These are phyloP conservation scores for Perkinsus chesapeaki DNA, from an alignment of 169 alveolate genomes.

Conservation along the genomic window DNA sequence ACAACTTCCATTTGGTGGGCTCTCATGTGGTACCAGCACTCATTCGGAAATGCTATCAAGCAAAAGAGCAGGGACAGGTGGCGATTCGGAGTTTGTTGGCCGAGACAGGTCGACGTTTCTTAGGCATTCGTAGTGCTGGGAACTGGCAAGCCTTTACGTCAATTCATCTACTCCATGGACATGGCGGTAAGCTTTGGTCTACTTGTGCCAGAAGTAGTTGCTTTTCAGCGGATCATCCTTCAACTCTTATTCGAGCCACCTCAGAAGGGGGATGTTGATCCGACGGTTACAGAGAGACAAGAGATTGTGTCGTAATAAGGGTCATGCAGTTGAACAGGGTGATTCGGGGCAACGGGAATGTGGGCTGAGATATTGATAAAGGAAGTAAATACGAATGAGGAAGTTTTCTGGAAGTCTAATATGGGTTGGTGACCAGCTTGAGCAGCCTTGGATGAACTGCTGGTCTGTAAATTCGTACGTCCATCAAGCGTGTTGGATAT, in stretches of 20 bases:
- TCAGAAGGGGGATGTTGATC: neutral
- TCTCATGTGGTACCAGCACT: conserved; percentile 44
- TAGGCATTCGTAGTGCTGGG: conserved; percentile 26
- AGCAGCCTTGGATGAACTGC: too few relatives aligned
- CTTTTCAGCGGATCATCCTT: neutral
- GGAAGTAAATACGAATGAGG: too few relatives aligned
- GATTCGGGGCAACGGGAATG: too few relatives aligned
- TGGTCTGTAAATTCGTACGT: too few relatives aligned
- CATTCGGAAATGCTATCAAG: conserved; percentile 31
- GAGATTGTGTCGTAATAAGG: neutral
- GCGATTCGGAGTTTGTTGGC: neutral
- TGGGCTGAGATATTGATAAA: too few relatives aligned
- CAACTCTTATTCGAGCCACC: neutral
- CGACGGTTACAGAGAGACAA: neutral
- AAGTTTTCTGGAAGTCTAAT: too few relatives aligned
- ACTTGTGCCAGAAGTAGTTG: neutral
- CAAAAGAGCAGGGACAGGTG: conserved; percentile 9
- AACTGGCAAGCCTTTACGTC: conserved; percentile 38
- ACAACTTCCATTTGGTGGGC: conserved; percentile 25
- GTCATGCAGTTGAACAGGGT: too few relatives aligned
- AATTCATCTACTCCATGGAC: conserved; percentile 39
- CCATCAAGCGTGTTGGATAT: too few relatives aligned
- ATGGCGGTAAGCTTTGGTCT: conserved; percentile 15
- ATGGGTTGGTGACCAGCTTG: too few relatives aligned
- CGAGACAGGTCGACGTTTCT: neutral